Percentiles rank a stretch among this genome's conserved stretches.
These are phyloP conservation scores for Amphirosellinia nigrospora DNA, from an alignment of 495 filamentous ascomycete genomes.

Conservation along the genomic window DNA sequence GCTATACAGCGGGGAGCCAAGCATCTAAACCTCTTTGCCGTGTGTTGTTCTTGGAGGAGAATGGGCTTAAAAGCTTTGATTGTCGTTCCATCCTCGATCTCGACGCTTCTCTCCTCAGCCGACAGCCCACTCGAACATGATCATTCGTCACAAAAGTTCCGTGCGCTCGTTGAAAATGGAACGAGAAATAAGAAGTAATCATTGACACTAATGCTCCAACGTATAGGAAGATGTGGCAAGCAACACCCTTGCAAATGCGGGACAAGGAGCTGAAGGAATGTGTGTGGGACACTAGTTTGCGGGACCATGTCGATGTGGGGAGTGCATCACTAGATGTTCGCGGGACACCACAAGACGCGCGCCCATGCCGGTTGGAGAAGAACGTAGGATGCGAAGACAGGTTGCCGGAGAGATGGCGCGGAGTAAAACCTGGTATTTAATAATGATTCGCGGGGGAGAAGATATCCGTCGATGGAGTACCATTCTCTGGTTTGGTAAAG, in stretches of 20 bases:
- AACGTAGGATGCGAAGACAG: neutral
- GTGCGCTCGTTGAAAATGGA: slow-evolving; percentile 1
- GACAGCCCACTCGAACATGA: neutral
- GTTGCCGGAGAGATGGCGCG: neutral
- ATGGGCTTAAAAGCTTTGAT: neutral
- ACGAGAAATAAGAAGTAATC: neutral
- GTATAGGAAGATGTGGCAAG: neutral
- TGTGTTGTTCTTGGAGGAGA: neutral
- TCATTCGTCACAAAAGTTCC: slow-evolving; percentile 4
- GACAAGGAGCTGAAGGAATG: neutral
- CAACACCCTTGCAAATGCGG: slow-evolving; percentile 17
- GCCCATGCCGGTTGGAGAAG: neutral
- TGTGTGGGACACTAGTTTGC: slow-evolving; percentile 18
- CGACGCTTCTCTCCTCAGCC: neutral
- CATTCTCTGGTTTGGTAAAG: neutral
- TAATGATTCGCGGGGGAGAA: neutral
- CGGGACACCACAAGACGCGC: slow-evolving; percentile 2
- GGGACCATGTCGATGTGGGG: slow-evolving; percentile 16
- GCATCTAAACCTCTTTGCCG: neutral
- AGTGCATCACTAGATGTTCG: slow-evolving; percentile 1
- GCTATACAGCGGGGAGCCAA: slow-evolving; percentile 1
- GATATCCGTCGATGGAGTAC: neutral
- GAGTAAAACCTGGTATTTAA: slow-evolving; percentile 14
- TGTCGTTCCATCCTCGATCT: neutral
- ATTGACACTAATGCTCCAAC: slow-evolving; percentile 5